phyloP scores from a whole-genome alignment of 768 basidiomycete genomes.

The Polyporus arcularius region DNA sequence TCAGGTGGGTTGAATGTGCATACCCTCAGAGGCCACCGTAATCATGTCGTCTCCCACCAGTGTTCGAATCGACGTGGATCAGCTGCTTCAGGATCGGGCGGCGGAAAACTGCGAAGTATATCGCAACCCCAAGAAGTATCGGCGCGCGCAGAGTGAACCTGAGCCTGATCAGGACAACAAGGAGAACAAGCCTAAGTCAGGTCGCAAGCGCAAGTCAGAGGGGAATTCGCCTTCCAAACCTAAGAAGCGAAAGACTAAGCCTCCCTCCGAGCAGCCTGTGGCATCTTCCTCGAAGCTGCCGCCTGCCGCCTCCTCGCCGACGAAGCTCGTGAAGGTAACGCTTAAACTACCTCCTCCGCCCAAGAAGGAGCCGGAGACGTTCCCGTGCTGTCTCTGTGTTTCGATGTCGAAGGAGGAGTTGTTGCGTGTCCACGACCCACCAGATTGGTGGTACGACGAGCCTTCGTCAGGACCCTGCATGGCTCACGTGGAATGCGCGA shows the following conservation, averaged over 20 bases:
- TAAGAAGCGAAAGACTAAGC: constrained; percentile 47
- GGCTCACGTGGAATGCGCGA: constrained; percentile 82
- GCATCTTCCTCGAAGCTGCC: constrained; percentile 8
- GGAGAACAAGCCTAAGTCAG: constrained; percentile 19
- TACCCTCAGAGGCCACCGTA: not conserved
- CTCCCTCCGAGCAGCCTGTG: not conserved
- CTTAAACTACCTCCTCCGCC: constrained; percentile 70
- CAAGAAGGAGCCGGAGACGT: constrained; percentile 47
- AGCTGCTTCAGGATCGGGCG: constrained; percentile 70
- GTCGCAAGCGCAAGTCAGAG: constrained; percentile 42
- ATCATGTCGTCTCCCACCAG: constrained; percentile 39
- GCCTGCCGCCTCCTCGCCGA: not conserved
- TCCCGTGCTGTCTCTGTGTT: constrained; percentile 72
- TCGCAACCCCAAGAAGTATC: constrained; percentile 11
- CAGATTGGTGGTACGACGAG: constrained; percentile 38
- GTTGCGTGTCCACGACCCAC: constrained; percentile 69
- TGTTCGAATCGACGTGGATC: constrained; percentile 92
- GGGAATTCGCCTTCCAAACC: constrained; percentile 37
- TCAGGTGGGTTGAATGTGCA: constrained; percentile 51
- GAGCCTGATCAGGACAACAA: constrained; percentile 1
- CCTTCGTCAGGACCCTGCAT: constrained; percentile 44
- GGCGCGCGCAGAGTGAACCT: not conserved
- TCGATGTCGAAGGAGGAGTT: constrained; percentile 55
- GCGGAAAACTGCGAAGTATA: constrained; percentile 37
- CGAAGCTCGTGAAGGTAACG: constrained; percentile 46